Percentiles rank a stretch among this genome's conserved stretches.
Evolutionary conservation across 1,284 basidiomycete genomes (phyloP).

Genomic region (Xerocomus amazonicus): DNA sequence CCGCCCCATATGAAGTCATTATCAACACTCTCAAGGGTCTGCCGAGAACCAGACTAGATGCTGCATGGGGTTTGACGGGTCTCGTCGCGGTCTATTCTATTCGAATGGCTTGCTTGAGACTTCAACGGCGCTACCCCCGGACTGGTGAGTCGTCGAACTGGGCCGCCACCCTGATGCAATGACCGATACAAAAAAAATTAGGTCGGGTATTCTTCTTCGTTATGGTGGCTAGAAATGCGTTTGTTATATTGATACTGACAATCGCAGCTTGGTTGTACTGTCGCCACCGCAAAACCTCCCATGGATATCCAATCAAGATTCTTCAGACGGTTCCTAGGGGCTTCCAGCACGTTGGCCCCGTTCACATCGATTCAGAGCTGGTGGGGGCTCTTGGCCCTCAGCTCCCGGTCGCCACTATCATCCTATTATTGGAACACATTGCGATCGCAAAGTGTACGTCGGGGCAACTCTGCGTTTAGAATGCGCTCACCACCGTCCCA

Average conservation of each 20-base stretch:
- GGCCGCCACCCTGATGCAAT: neutral
- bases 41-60: slow-evolving; percentile 70
- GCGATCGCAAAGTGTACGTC: slow-evolving; percentile 83
- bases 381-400: slow-evolving; percentile 71
- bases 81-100: slow-evolving; percentile 74
- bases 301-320: slow-evolving; percentile 84
- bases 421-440: slow-evolving; percentile 95
- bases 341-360: slow-evolving; percentile 74
- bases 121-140: slow-evolving; percentile 67
- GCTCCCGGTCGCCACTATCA: slow-evolving; percentile 91
- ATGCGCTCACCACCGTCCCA: slow-evolving; percentile 10
- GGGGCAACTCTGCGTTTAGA: neutral
- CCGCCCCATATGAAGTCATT: slow-evolving; percentile 81
- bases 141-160: slow-evolving; percentile 41
- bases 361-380: slow-evolving; percentile 62
- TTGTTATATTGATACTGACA: slow-evolving; percentile 83
- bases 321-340: slow-evolving; percentile 82
- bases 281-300: slow-evolving; percentile 52
- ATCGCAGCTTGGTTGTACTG: slow-evolving; percentile 83
- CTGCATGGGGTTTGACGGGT: slow-evolving; percentile 86
- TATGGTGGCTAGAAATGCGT: slow-evolving; percentile 80
- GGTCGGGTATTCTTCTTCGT: slow-evolving; percentile 88
- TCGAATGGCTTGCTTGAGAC: slow-evolving; percentile 58
- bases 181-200: slow-evolving; percentile 24
- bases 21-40: slow-evolving; percentile 91